Evolutionary conservation across 106 monocot species (phyloP).

Genomic region (Xerophyta viscosa): DNA sequence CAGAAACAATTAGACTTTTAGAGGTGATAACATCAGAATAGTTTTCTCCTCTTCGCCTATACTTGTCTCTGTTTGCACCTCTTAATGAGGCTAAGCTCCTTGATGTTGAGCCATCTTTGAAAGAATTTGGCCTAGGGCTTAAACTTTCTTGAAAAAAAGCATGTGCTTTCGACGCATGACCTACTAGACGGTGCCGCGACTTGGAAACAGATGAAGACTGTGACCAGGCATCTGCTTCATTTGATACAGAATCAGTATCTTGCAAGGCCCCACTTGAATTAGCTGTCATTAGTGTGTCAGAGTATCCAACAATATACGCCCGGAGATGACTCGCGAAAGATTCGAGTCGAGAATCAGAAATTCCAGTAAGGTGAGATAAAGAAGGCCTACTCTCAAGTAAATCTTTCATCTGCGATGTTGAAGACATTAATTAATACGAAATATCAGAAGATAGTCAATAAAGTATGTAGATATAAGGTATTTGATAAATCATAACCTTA

Average conservation of each 20-base stretch:
- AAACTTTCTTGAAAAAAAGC: conserved; percentile 31
- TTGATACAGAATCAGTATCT: conserved; percentile 2
- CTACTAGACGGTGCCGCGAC: conserved; percentile 7
- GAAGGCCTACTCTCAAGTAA: conserved; percentile 57
- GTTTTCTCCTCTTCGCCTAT: conserved; percentile 21
- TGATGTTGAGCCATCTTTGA: conserved; percentile 39
- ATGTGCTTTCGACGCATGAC: conserved; percentile 23
- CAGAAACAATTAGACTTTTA: not conserved
- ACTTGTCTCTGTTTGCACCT: conserved; percentile 25
- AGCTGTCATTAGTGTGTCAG: conserved; percentile 11
- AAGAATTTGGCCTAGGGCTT: conserved; percentile 41
- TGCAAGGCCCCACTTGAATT: conserved; percentile 10
- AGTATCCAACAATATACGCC: conserved; percentile 40
- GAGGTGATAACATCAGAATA: conserved; percentile 5
- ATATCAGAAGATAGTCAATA: not conserved
- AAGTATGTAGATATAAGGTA: too few species aligned
- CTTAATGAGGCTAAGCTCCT: conserved; percentile 12
- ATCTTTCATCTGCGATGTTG: conserved; percentile 68
- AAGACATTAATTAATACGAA: not conserved
- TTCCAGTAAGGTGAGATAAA: conserved; percentile 73
- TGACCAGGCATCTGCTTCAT: conserved; percentile 2
- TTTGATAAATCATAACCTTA: too few species aligned
- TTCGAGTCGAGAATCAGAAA: conserved; percentile 59
- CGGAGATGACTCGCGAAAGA: conserved; percentile 81
- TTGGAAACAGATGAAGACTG: conserved; percentile 17